Conservation (phyloP, 2,329 filamentous ascomycete genomes). For the Bisporella sp. region DNA sequence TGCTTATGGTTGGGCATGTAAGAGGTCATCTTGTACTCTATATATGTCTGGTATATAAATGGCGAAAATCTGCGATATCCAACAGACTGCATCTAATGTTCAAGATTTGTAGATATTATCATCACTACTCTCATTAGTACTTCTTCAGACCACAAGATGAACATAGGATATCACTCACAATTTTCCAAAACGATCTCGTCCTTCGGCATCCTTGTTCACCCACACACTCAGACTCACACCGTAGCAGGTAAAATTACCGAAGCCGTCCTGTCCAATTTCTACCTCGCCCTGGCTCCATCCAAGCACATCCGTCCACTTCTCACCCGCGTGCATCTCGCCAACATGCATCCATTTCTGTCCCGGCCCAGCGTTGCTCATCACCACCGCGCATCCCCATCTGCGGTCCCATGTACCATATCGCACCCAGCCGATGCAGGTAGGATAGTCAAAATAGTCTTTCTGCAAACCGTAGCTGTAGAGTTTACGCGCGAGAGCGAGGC, state of each 20-base stretch:
- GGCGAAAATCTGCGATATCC: too few relatives aligned
- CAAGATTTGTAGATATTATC: constrained; percentile 21
- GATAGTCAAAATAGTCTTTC: constrained; percentile 53
- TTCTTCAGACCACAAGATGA: background rate
- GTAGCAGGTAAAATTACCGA: constrained; percentile 47
- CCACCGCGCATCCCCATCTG: constrained; percentile 44
- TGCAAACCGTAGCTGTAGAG: constrained; percentile 62
- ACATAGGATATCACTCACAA: constrained; percentile 23
- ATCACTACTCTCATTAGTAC: constrained; percentile 16
- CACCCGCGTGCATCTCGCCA: constrained; percentile 48
- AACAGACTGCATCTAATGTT: too few relatives aligned
- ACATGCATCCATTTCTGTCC: constrained; percentile 54
- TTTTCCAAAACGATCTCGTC: constrained; percentile 36
- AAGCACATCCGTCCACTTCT: constrained; percentile 58
- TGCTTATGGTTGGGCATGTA: too few relatives aligned
- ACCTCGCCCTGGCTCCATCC: constrained; percentile 48
- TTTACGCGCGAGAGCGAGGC: constrained; percentile 54
- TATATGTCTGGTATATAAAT: too few relatives aligned
- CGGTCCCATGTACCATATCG: constrained; percentile 42
- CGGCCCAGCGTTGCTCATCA: constrained; percentile 46
- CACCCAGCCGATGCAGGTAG: constrained; percentile 53
- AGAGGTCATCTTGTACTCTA: too few relatives aligned
- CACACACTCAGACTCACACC: constrained; percentile 53
- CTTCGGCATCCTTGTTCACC: constrained; percentile 48
- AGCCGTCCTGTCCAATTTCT: constrained; percentile 51